Percentiles rank a stretch among this genome's conserved stretches.
These are phyloP conservation scores for Clavaria fumosa DNA, from an alignment of 768 basidiomycete species.

Conservation along the genomic window DNA sequence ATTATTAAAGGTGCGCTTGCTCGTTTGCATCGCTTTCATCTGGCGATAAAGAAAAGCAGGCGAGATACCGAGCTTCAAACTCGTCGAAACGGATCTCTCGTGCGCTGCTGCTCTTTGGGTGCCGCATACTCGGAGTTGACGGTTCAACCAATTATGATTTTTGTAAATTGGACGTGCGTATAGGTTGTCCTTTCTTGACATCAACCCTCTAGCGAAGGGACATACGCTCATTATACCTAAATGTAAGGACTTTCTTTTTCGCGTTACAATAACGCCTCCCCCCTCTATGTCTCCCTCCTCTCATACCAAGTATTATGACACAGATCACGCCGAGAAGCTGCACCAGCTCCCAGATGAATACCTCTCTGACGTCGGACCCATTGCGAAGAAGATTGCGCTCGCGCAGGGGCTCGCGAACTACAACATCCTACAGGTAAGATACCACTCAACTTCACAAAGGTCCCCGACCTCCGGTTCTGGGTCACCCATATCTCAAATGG, in stretches of 20 bases:
- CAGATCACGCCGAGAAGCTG: constrained; percentile 77
- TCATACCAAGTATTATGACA: constrained; percentile 1
- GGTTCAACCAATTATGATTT: neutral
- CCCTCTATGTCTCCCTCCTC: neutral
- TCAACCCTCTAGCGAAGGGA: constrained; percentile 79
- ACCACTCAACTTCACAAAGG: neutral
- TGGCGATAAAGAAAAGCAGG: constrained; percentile 30
- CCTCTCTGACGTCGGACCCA: constrained; percentile 56
- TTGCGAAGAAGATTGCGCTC: constrained; percentile 77
- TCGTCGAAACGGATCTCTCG: constrained; percentile 61
- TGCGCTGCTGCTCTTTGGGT: constrained; percentile 25
- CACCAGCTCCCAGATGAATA: constrained; percentile 83
- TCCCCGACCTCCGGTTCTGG: neutral
- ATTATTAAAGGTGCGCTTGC: constrained; percentile 62
- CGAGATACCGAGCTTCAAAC: constrained; percentile 80
- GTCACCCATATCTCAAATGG: neutral
- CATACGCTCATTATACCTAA: constrained; percentile 91
- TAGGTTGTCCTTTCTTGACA: constrained; percentile 84
- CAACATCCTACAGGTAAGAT: constrained; percentile 56
- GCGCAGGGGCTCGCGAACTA: constrained; percentile 67
- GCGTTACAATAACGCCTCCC: neutral
- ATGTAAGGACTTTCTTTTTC: constrained; percentile 36
- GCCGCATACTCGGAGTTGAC: too few relatives aligned
- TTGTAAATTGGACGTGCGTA: neutral
- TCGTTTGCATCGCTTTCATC: neutral